Base-by-base conservation (phyloP, 106 monocot species). In the Dendrobium officinale region DNA sequence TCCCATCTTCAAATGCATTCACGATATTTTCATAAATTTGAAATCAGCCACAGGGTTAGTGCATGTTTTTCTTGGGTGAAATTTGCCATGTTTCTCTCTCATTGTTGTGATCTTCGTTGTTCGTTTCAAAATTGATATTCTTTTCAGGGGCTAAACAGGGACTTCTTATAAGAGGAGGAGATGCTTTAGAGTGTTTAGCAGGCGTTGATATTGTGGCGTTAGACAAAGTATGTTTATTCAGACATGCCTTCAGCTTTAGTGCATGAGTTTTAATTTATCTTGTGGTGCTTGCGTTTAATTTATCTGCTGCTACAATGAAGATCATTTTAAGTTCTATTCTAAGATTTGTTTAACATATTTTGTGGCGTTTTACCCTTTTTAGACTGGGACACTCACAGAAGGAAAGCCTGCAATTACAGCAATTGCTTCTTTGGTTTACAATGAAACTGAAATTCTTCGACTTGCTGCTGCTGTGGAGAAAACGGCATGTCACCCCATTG, bases 401-500 rank as follows among this genome's bases (percentile, higher is more conserved):
- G 98, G 98, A 86, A 99, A 93, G 79, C 98, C 98, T 82, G 70
- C 88, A 40, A 91, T 99, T 77, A 86, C 85, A 37, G 88, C 88
- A 44, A 74, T 93, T 40, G 88, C 89, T 78, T 99, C 98, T 80
- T 86, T 89, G 80, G 47, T 72, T 49, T 88, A 90, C 84, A 83
- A 91, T 44, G 91, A 93, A 81, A 49, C 79, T 67, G 90, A 91
- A 80, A 67, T 99, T 85, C 92, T 99, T 78, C 87, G 80, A 6
- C 82, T 99, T 64, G 95, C 98, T 85, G 98, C 98, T 85, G 92
- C 98, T 55, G 98, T 99, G 80, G 98, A 99, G 87, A 95, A 90
- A 90, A 95, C 91, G 31, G 91, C 95, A 68, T 87, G 85, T 67
- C 98, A 99, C 84, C 98, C 98, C 41, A 92, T 99, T 76, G 95